A percentile compares a stretch with the other conserved stretches of the same genome.
These are phyloP conservation scores for Stachybotrys chlorohalonatus DNA, from an alignment of 2,329 filamentous ascomycete genomes.

Conservation along the genomic window DNA sequence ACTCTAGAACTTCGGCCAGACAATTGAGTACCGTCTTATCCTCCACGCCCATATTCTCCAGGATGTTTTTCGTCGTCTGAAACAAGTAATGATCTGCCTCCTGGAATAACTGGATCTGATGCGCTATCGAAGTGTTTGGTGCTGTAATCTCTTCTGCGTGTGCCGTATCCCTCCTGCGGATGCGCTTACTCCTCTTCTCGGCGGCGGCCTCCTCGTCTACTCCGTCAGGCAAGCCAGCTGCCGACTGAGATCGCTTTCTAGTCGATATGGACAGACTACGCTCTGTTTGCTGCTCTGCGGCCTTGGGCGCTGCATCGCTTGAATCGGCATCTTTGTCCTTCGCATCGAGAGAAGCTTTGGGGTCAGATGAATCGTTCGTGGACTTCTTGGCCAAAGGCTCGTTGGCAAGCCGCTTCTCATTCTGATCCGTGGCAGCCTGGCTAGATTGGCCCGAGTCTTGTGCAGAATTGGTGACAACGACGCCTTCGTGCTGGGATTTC, in stretches of 20 bases:
- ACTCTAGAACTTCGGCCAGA: constrained; percentile 42
- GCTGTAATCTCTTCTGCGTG: constrained; percentile 44
- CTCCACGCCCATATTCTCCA: constrained; percentile 45
- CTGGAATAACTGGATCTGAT: constrained; percentile 47
- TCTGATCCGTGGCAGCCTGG: constrained; percentile 3
- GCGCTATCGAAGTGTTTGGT: constrained; percentile 40
- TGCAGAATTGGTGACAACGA: constrained; percentile 6
- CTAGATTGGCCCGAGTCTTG: constrained; percentile 5
- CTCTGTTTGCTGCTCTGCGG: constrained; percentile 19
- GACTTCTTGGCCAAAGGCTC: constrained; percentile 2
- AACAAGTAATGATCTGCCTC: constrained; percentile 48
- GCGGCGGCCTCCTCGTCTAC: constrained; percentile 47
- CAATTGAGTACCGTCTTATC: constrained; percentile 36
- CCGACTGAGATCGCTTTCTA: constrained; percentile 54
- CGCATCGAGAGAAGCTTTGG: constrained; percentile 4
- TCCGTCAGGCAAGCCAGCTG: constrained; percentile 46
- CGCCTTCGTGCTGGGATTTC: constrained; percentile 11
- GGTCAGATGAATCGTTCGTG: neutral
- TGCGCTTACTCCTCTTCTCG: constrained; percentile 57
- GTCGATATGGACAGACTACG: constrained; percentile 31
- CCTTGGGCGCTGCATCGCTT: constrained; percentile 12
- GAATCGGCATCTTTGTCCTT: constrained; percentile 15
- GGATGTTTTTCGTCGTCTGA: constrained; percentile 42
- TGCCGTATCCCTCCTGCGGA: constrained; percentile 46
- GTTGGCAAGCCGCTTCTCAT: constrained; percentile 1